These are phyloP conservation scores for Talaromyces funiculosus DNA, from an alignment of 2,329 filamentous ascomycete genomes.

Conservation along the genomic window DNA sequence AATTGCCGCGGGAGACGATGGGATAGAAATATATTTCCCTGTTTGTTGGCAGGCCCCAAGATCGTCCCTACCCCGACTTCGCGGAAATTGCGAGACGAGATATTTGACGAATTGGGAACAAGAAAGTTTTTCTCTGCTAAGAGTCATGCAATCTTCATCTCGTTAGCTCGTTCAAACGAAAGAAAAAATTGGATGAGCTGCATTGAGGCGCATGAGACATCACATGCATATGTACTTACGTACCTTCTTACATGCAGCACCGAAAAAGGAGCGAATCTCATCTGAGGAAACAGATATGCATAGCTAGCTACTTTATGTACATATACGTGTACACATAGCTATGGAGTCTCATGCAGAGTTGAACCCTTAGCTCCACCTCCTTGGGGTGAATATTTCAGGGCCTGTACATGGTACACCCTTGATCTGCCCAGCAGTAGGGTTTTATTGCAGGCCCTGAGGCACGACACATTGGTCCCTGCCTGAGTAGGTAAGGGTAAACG, in stretches of 20 bases:
- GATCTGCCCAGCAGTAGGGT: neutral
- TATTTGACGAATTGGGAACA: neutral
- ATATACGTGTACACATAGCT: neutral
- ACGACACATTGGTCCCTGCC: neutral
- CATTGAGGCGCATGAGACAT: slow-evolving; percentile 4
- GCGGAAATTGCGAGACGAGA: neutral
- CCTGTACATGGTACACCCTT: neutral
- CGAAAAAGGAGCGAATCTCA: neutral
- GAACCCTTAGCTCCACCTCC: neutral
- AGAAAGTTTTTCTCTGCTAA: neutral
- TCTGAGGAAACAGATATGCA: neutral
- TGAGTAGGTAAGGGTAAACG: neutral
- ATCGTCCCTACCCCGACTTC: neutral
- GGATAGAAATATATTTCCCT: neutral
- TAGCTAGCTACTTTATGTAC: neutral
- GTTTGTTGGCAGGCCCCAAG: neutral
- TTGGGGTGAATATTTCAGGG: too few relatives aligned
- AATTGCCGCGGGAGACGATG: neutral
- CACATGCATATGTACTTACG: neutral
- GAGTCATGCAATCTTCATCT: neutral
- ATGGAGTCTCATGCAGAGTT: neutral
- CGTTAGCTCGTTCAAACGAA: neutral
- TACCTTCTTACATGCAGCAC: slow-evolving; percentile 1
- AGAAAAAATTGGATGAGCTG: neutral
- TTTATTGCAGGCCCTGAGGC: neutral